phyloP scores from a whole-genome alignment of 805 yeast genomes.

The Barnettozyma wickerhamii region DNA sequence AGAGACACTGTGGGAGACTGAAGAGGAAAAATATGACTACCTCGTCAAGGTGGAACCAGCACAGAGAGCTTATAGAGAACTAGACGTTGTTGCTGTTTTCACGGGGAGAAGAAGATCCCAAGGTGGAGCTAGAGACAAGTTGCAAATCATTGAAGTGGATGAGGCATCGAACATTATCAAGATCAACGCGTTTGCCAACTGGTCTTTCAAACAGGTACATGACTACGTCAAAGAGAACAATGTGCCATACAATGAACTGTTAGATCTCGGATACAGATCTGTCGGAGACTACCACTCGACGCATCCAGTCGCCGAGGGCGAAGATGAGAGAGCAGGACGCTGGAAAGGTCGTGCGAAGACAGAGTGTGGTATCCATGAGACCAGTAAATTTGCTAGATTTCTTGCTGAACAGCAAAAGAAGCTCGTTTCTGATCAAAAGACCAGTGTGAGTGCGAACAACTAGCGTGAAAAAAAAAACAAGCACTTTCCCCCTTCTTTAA shows the following conservation, averaged over 20 bases:
- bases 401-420: constrained; percentile 29
- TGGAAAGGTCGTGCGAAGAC: constrained; percentile 93
- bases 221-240: constrained; percentile 60
- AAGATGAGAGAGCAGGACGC: constrained; percentile 94
- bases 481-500: not conserved
- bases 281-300: constrained; percentile 97
- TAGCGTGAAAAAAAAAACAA: not conserved
- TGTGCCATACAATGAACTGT: constrained; percentile 82
- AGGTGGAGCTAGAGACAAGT: constrained; percentile 73
- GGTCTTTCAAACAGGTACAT: constrained; percentile 74
- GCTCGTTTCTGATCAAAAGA: not conserved
- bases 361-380: constrained; percentile 92
- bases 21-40: constrained; percentile 79
- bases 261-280: constrained; percentile 85
- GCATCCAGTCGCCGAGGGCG: constrained; percentile 82
- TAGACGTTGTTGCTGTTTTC: constrained; percentile 76
- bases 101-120: constrained; percentile 91
- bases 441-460: constrained; percentile 2
- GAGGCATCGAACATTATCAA: constrained; percentile 66
- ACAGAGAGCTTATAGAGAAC: constrained; percentile 72
- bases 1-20: constrained; percentile 73
- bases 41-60: constrained; percentile 92
- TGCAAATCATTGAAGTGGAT: constrained; percentile 77
- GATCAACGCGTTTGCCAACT: constrained; percentile 82
- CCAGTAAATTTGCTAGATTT: constrained; percentile 66